These are phyloP conservation scores for Ichthyophthirius multifiliis DNA, from an alignment of 169 alveolate genomes.

Conservation along the genomic window DNA sequence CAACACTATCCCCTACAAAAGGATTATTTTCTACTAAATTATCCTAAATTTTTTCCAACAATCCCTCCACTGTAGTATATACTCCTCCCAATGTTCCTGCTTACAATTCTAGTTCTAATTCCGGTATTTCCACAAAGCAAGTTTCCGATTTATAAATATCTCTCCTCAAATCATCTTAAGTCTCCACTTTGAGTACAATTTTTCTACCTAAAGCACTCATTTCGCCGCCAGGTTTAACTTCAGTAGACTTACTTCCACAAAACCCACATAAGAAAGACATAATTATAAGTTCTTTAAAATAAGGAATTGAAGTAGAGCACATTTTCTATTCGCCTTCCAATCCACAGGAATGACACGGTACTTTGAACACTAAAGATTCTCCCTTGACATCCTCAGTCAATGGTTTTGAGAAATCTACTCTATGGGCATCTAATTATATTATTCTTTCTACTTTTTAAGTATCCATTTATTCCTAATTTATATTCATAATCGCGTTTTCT, in stretches of 20 bases:
- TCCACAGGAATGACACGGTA: conserved; percentile 71
- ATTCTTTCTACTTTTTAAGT: background rate
- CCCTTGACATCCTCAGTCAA: conserved; percentile 56
- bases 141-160: conserved; percentile 95
- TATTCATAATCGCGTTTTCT: conserved; percentile 40
- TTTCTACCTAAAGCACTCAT: conserved; percentile 90
- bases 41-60: conserved; percentile 58
- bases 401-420: conserved; percentile 23
- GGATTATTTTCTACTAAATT: conserved; percentile 67
- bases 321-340: conserved; percentile 64
- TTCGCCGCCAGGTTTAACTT: conserved; percentile 96
- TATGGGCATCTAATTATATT: conserved; percentile 30
- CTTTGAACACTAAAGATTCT: conserved; percentile 62
- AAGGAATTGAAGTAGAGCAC: conserved; percentile 95
- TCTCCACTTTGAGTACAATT: conserved; percentile 78
- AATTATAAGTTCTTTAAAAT: conserved; percentile 93
- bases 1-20: conserved; percentile 93
- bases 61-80: conserved; percentile 97
- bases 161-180: conserved; percentile 91
- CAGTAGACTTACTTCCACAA: conserved; percentile 95
- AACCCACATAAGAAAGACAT: conserved; percentile 92
- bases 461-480: background rate
- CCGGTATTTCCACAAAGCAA: conserved; percentile 90
- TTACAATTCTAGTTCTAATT: conserved; percentile 90
- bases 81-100: conserved; percentile 92